Base-by-base conservation (phyloP, 1,284 basidiomycete genomes). In the Cryptococcus wingfieldii region DNA sequence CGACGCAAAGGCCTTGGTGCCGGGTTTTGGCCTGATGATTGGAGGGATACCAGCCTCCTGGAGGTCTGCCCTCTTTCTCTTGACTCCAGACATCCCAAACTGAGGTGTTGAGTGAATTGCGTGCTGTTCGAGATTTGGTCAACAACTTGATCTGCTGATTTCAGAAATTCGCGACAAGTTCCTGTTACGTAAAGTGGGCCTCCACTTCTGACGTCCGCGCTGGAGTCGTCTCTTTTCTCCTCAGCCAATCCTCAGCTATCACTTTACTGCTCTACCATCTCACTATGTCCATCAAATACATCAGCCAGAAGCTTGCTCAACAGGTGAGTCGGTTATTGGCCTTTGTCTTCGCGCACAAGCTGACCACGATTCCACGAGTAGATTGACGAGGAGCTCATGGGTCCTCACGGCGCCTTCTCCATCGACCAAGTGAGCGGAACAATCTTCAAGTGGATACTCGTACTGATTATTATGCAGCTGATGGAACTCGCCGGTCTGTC, bases 401-500 rank as follows among this genome's bases (percentile, higher is more conserved):
- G 82, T 58, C 66, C 83, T 4, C 78, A 81, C 10, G 90, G 91
- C 0, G 90, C 90, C 4, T 97, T 93, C 80, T 90, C 88, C 66
- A 79, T 97, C 41, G 91, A 95, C 68, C 92, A 95, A 82, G 90
- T 86, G 53, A 48, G 75, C 51, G 27, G 27, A 37, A 7, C 16
- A 23, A 3, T 42, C 14, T 38, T 45, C 4, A 9, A 16, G 25
- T 41, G 23, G n/a, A 19, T 4, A 31, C 14, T 13, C 10, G 10
- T 23, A 12, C 27, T 9, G 4, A 34, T 10, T 10, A 2, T 2
- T 34, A 34, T 10, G 18, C 51, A 60, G 89, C 80, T 99, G 28
- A 98, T 98, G 94, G 95, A 99, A 71, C 83, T 99, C 3, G 96
- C 96, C n/a, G 96, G 96, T 0, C 80, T 98, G 14, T 87, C 95